phyloP scores from a whole-genome alignment of 148 eudicot species.

The Persicaria tinctoria region DNA sequence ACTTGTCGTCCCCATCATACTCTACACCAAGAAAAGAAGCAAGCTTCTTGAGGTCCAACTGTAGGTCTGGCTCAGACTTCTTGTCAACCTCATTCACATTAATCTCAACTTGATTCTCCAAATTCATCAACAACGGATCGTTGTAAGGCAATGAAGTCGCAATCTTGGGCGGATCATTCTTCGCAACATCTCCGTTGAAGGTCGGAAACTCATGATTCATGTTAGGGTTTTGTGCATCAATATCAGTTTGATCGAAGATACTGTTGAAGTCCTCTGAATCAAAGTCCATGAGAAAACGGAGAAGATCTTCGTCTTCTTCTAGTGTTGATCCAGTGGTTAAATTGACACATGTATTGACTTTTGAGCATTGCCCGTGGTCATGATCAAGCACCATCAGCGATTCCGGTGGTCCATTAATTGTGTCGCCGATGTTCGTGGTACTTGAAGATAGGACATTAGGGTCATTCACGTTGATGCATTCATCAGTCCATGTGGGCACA shows the following conservation, averaged over 20 bases:
- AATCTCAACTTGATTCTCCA: not conserved
- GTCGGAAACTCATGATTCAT: not conserved
- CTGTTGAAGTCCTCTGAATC: not conserved
- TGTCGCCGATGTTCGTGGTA: no score
- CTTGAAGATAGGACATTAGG: no score
- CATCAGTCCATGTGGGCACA: no score
- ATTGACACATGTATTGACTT: not conserved
- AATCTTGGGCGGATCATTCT: no score
- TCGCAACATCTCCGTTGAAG: no score
- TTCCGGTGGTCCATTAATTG: no score
- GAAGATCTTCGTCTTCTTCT: not conserved
- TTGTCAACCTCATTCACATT: not conserved
- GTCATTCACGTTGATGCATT: no score
- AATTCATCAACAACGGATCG: not conserved
- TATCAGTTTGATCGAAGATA: not conserved
- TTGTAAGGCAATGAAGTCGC: no score
- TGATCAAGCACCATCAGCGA: not conserved
- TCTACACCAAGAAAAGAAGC: not conserved
- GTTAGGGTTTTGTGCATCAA: not conserved
- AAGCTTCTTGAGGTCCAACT: not conserved
- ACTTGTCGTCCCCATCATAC: not conserved
- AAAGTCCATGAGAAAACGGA: not conserved
- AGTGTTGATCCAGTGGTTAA: not conserved
- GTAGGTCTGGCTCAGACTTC: not conserved
- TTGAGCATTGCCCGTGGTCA: not conserved